A percentile compares a stretch with the other conserved stretches of the same genome.
These are phyloP conservation scores for Boletus reticuloceps DNA, from an alignment of 768 basidiomycete species.

Conservation along the genomic window DNA sequence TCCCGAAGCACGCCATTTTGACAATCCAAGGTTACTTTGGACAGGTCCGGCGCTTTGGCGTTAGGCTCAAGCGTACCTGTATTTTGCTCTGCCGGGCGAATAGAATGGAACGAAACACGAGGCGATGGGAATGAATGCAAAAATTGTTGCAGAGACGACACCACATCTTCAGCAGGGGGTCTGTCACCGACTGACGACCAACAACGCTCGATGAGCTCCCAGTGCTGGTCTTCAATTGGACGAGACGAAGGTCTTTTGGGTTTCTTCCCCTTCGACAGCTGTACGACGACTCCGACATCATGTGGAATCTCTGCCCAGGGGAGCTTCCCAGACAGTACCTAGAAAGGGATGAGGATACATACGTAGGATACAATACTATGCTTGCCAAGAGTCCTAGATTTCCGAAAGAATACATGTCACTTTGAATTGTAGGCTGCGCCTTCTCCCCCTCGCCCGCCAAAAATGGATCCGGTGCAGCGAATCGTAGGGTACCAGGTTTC, in stretches of 20 bases:
- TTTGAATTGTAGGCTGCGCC: not conserved
- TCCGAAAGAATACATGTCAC: constrained; percentile 18
- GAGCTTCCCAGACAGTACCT: constrained; percentile 21
- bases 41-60: no score
- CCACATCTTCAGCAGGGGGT: not conserved
- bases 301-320: constrained; percentile 1
- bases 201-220: constrained; percentile 3
- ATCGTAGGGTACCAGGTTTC: constrained; percentile 38
- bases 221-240: constrained; percentile 1
- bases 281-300: constrained; percentile 5
- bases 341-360: not conserved
- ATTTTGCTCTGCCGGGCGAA: no score
- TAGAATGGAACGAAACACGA: no score
- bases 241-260: not conserved
- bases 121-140: no score
- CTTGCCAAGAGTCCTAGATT: constrained; percentile 30
- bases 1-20: no score
- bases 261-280: not conserved
- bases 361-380: not conserved
- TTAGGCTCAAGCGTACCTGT: no score
- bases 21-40: no score
- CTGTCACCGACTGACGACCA: not conserved
- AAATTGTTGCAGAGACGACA: not conserved
- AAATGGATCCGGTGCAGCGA: constrained; percentile 40
- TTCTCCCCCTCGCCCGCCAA: constrained; percentile 3